phyloP scores from a whole-genome alignment of 2,329 filamentous ascomycete species.

The Cladosporium sp. region DNA sequence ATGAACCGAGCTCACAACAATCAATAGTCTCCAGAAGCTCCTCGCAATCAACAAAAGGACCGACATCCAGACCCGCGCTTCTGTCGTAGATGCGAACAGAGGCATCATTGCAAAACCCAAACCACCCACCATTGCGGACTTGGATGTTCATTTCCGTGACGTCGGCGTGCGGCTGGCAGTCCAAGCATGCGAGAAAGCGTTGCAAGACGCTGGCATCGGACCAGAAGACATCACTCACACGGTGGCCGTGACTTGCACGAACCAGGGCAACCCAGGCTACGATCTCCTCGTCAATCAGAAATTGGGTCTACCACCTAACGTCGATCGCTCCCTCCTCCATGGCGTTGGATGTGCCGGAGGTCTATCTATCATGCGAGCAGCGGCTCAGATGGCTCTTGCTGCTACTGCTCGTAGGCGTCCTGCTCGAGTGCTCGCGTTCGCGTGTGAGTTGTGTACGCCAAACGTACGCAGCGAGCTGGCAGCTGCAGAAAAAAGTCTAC shows the following conservation, averaged over 20 bases:
- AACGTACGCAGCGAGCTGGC: constrained; percentile 60
- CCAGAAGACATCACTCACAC: constrained; percentile 34
- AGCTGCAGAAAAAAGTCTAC: constrained; percentile 47
- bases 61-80: constrained; percentile 2
- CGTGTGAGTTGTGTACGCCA: constrained; percentile 52
- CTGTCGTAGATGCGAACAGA: not conserved
- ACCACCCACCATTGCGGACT: constrained; percentile 14
- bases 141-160: constrained; percentile 28
- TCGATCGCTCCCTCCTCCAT: constrained; percentile 33
- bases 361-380: constrained; percentile 32
- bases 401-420: constrained; percentile 55
- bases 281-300: constrained; percentile 35
- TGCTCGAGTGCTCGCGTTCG: constrained; percentile 62
- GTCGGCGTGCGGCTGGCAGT: constrained; percentile 30
- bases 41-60: constrained; percentile 9
- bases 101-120: not conserved
- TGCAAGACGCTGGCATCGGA: constrained; percentile 27
- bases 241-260: constrained; percentile 37
- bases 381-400: constrained; percentile 62
- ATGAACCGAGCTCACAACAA: not conserved
- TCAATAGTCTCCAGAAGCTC: constrained; percentile 4
- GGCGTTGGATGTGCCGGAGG: constrained; percentile 40
- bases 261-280: constrained; percentile 36
- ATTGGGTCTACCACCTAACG: constrained; percentile 27
- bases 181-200: constrained; percentile 31